Percentiles rank a stretch among this genome's conserved stretches.
Evolutionary conservation across 495 filamentous ascomycete species (phyloP).

Genomic region (Parachaetomium inaequale): DNA sequence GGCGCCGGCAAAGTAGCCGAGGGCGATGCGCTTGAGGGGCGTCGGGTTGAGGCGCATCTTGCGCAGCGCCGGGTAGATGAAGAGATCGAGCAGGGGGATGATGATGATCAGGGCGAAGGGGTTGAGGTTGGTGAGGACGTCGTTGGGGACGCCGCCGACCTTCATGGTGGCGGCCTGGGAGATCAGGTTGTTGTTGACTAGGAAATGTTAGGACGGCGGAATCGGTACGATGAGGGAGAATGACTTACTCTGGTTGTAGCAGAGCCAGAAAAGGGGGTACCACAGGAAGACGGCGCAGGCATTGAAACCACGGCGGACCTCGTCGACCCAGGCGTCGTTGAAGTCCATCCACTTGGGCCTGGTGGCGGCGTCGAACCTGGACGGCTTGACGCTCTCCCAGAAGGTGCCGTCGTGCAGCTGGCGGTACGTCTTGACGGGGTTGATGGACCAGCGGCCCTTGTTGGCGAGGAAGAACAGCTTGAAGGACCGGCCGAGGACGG

Average conservation of each 20-base stretch:
- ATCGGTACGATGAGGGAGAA: neutral
- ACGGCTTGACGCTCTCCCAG: slow-evolving; percentile 68
- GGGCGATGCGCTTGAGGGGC: slow-evolving; percentile 69
- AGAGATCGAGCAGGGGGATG: slow-evolving; percentile 67
- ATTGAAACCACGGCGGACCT: slow-evolving; percentile 53
- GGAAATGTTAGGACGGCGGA: neutral
- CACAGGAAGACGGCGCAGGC: slow-evolving; percentile 67
- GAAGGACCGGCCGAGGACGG: slow-evolving; percentile 57
- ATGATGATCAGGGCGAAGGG: slow-evolving; percentile 73
- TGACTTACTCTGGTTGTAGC: slow-evolving; percentile 41
- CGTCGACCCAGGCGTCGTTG: slow-evolving; percentile 57
- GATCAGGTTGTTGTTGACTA: slow-evolving; percentile 63
- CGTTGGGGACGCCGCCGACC: slow-evolving; percentile 70
- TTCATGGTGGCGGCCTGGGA: slow-evolving; percentile 71
- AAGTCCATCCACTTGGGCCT: slow-evolving; percentile 66
- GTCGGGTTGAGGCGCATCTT: slow-evolving; percentile 62
- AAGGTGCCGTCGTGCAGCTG: slow-evolving; percentile 54
- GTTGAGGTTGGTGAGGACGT: slow-evolving; percentile 74
- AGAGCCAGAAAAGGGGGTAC: slow-evolving; percentile 55
- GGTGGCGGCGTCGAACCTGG: slow-evolving; percentile 42
- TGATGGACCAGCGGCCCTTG: slow-evolving; percentile 61
- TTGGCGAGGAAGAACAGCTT: slow-evolving; percentile 54
- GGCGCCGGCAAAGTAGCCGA: slow-evolving; percentile 60
- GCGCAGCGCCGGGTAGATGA: slow-evolving; percentile 66
- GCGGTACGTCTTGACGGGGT: slow-evolving; percentile 52